Evolutionary conservation across 768 basidiomycete species (phyloP), one percentile per base, ranked within the genome.

Genomic region (Tephrocybe sp.): DNA sequence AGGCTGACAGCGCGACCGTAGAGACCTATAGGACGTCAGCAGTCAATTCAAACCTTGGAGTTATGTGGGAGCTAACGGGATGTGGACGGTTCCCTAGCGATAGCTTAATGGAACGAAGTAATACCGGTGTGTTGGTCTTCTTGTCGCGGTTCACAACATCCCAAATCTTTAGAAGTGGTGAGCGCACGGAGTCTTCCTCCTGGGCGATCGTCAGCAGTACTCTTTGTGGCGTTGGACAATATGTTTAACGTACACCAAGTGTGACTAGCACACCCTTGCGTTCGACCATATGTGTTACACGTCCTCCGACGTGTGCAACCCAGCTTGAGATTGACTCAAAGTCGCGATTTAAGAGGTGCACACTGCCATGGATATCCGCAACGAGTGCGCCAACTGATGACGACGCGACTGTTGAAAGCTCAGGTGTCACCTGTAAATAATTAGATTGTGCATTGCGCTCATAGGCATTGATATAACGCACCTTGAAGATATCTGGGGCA

Each of bases 281-380:
- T 67, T 95, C 94, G 0, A 78, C 76, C 83, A 97, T 85, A 61
- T 94, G 91, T 8, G 88, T 91, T 15, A 93, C 90, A 29, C 91
- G 73, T 31, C 92, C 92, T 9, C 75, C 78, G 11, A 78, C 72
- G 65, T 93, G 88, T 4, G 89, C 91, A 41, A 90, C 63, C 91
- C 91, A 94, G 52, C 86, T 85, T 29, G 73, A 73, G 8, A 73
- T 63, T 0, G 83, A 74, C 59, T 88, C 85, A 61, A 93, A 92
- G 23, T 86, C 80, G 29, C 79, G 73, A 64, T 85, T 83, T 25
- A 94, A 76, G 9, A 88, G 67, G 63, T 92, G 90, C 8, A 94
- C 70, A 53, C 82, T 86, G 10, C 91, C 92, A 64, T 93, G 87
- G 22, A 91, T 84, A 64, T 94, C 91, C 12, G 92, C 92, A 24